Base-by-base conservation (phyloP, 352 stramenopile genomes). In the Globisporangium nunn region DNA sequence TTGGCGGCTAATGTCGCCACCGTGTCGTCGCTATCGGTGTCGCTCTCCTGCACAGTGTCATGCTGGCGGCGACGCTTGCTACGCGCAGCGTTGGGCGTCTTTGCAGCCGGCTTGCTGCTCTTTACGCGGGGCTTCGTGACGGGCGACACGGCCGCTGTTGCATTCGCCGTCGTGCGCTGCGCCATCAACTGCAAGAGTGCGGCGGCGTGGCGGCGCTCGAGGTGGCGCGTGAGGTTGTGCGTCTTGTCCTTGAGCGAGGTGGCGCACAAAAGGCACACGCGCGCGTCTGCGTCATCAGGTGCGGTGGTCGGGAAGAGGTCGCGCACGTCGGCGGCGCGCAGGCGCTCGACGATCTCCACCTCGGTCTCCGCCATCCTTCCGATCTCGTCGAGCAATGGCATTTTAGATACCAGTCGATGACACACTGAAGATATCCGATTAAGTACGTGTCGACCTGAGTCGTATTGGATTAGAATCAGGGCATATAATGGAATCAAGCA, bases 181-280 rank as follows among this genome's bases (percentile, higher is more conserved):
- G 79, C 75, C 33, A 85, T 47, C 28, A 82, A 28, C 68, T 81
- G 74, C 39, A 80, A 47, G 48, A 85, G 52, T 2, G 75, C 75
- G 2, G 60, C 72, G 28, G 71, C 59, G 56, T 82, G 75, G 44
- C 82, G 75, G 28, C 75, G 68, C 62, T 85, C 75, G 45, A 82
- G 49, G 57, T 85, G 75, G 0, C 72, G 75, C 59, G 70, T 85
- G n/a, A 85, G 70, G 58, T 81, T 82, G 63, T 85, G 75, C 30
- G 75, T 85, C 64, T 82, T 85, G 66, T 85, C 74, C 62, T 82
- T 85, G 52, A 85, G 68, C 44, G 68, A 70, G 51, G 65, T 63
- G 23, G 51, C 37, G 61, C 75, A 82, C 18, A 85, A 58, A 30
- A 78, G 47, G 62, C 75, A 85, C 52, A 81, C 44, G 30, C 75